Percentiles rank a stretch among this genome's conserved stretches.
phyloP scores from a whole-genome alignment of 2,329 filamentous ascomycete genomes.

The Calonectria hawksworthii region DNA sequence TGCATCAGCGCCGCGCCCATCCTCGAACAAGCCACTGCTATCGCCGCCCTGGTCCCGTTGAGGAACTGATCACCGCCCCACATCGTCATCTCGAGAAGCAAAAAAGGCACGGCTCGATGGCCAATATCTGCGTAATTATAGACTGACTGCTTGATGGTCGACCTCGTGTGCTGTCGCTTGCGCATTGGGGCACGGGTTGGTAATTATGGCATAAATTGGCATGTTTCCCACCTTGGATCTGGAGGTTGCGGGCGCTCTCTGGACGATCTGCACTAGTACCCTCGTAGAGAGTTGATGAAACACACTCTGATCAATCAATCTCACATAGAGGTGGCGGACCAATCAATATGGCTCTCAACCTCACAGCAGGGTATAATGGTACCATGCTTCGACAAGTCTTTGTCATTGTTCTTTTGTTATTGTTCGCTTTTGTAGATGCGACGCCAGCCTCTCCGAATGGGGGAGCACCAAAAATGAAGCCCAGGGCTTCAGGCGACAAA shows the following conservation, averaged over 20 bases:
- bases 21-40: slow-evolving; percentile 17
- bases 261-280: background rate
- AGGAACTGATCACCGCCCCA: slow-evolving; percentile 13
- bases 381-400: background rate
- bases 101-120: background rate
- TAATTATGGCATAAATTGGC: background rate
- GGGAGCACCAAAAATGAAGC: background rate
- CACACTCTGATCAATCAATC: background rate
- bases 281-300: background rate
- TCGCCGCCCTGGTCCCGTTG: slow-evolving; percentile 5
- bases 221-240: background rate
- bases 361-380: background rate
- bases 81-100: background rate
- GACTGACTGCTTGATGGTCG: background rate
- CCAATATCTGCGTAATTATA: slow-evolving; percentile 1
- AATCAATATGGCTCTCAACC: background rate
- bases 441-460: background rate
- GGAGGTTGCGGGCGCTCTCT: background rate
- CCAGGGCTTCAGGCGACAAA: slow-evolving; percentile 43
- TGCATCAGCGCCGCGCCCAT: slow-evolving; percentile 16
- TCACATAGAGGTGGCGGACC: background rate
- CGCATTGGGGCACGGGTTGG: background rate
- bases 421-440: background rate
- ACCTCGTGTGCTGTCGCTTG: background rate
- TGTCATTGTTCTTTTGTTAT: background rate